Base-by-base conservation (phyloP, 768 basidiomycete genomes). In the Suillus clintonianus region DNA sequence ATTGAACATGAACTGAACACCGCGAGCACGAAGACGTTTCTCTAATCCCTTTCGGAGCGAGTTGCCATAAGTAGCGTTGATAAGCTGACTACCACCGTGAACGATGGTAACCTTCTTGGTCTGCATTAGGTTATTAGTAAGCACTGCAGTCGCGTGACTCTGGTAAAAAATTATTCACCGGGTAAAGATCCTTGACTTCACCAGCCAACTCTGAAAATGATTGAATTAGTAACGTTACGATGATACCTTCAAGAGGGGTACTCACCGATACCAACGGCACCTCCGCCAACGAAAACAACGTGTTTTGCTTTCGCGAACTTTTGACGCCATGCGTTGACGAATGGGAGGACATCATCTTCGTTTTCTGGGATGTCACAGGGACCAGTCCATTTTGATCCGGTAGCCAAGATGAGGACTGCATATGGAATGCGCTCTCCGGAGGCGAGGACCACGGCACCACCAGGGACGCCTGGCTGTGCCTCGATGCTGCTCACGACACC, bases 81-180 rank as follows among this genome's bases (percentile, higher is more conserved):
- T 77, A 41, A 89, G 81, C n/a, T 80, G 72, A 2, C 65, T 58
- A n/a, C 81, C 76, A 32, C 80, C 78, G 13, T 91, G 90, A 11
- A 91, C 82, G 53, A 91, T 80, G 19, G 88, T 88, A 17, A 91
- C 80, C 64, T 83, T 87, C 60, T 75, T 67, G 60, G 66, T 59
- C 73, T 74, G 15, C 22, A 15, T 10, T 37, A 8, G 22, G n/a
- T 55, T 27, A 47, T 42, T 39, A 9, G 32, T 76, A 19, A 74
- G 65, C 61, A 48, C 8, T 54, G 55, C 2, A 0, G 1, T 10
- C 2, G 17, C 10, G n/a, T 8, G 47, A 15, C 14, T 34, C 4
- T 7, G 7, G 50, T 17, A 5, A 22, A 17, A 37, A 41, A 24
- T 2, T 27, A 73, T 78, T 15, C 64, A 81, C 77, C 5, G 82